These are phyloP conservation scores for Collybia nuda DNA, from an alignment of 768 basidiomycete genomes.

Conservation along the genomic window DNA sequence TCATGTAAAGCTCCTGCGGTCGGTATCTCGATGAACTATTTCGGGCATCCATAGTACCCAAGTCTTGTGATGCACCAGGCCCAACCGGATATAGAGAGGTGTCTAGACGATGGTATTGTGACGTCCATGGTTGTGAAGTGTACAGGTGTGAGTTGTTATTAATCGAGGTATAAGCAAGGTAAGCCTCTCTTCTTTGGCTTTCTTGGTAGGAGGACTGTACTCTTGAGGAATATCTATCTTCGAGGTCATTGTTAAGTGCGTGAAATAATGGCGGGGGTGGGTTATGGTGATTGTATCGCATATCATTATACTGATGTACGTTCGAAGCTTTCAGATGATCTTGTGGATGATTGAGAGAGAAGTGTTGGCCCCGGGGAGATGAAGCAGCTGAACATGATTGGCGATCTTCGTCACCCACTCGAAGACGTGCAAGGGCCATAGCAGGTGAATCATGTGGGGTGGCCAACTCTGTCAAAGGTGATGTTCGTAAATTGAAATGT, in stretches of 20 bases:
- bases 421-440: constrained; percentile 42
- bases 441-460: constrained; percentile 30
- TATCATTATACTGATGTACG: not conserved
- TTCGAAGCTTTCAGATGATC: not conserved
- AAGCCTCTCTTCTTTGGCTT: no score
- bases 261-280: constrained; percentile 1
- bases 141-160: not conserved
- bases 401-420: constrained; percentile 37
- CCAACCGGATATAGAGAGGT: not conserved
- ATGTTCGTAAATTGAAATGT: not conserved
- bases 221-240: not conserved
- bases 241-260: not conserved
- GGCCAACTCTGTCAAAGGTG: no score
- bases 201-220: no score
- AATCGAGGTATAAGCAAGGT: no score
- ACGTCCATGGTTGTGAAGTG: not conserved
- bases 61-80: no score
- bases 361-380: no score
- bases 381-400: constrained; percentile 6
- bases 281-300: not conserved
- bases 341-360: no score
- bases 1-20: constrained; percentile 9
- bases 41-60: no score
- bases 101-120: not conserved
- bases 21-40: not conserved